Evolutionary conservation across 192 early-diverging fungal genomes (phyloP), one percentile per base, ranked within the genome.

Genomic region (Backusella liffmaniae): DNA sequence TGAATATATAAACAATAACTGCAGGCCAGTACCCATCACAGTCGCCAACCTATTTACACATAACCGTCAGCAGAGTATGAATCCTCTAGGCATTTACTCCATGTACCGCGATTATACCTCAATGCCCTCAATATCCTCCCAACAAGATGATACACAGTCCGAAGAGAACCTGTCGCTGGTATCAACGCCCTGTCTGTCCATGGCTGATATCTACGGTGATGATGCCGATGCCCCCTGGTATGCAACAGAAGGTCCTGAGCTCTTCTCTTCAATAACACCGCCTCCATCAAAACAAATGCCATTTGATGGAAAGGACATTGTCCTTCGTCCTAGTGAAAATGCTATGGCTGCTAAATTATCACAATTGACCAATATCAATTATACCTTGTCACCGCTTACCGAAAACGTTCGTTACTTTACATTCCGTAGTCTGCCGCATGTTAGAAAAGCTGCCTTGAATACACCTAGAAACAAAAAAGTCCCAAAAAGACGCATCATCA

Each of bases 301-400:
- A 44, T 23, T 29, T 39, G 39, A 71, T 30, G 44, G 29, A 18
- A 71, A 82, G 42, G 79, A 77, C n/a, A 85, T 92, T 29, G 81
- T 91, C 7, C 73, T 94, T n/a, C 81, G 89, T 37, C 93, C 92
- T n/a, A 83, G 90, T 13, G 88, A 95, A 81, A 91, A 95, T 78
- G 85, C 90, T 2, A 86, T 94, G n/a, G 92, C 96, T 6, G 96
- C 95, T 3, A 93, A 96, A 76, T 84, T 98, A 39, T 95, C 95
- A 0, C 92, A 91, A 67, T 83, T 98, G 72, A 91, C 95, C 85
- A 87, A 84, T 56, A 87, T 92, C 79, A 92, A 97, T 75, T 94
- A 94, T 77, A 97, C 97, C 29, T 90, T 98, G 16, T 94, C 92
- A 13, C 94, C 96, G 1, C 91, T 91, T 66, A 94, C 95, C 1